Percentiles rank a stretch among this genome's conserved stretches.
These are phyloP conservation scores for Helotiales sp. DNA, from an alignment of 2,329 filamentous ascomycete species.

Conservation along the genomic window DNA sequence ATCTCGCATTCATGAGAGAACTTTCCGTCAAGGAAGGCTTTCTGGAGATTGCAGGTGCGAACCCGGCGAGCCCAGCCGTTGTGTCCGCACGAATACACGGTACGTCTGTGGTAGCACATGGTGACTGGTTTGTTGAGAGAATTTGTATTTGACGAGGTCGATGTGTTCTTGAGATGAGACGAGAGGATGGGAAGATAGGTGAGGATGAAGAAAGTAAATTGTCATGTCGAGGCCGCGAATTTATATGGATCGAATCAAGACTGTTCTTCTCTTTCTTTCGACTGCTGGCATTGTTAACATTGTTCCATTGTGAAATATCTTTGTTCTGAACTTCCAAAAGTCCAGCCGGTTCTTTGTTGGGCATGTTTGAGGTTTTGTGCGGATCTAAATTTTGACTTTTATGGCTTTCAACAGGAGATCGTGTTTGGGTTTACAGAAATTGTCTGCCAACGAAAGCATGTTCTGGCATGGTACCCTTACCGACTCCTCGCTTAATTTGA, in stretches of 20 bases:
- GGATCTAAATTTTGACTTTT: no score
- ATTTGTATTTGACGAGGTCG: no score
- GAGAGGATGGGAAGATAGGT: neutral
- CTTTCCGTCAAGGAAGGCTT: slow-evolving; percentile 12
- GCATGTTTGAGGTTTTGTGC: neutral
- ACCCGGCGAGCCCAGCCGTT: slow-evolving; percentile 21
- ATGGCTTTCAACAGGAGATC: no score
- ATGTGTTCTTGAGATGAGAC: no score
- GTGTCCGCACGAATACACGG: slow-evolving; percentile 25
- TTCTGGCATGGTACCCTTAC: neutral
- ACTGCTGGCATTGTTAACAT: slow-evolving; percentile 9
- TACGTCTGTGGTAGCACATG: slow-evolving; percentile 29
- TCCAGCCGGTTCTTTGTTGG: slow-evolving; percentile 1
- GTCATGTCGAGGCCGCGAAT: neutral
- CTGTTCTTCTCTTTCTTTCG: neutral
- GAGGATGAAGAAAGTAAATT: neutral
- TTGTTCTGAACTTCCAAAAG: neutral
- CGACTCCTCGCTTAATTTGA: neutral
- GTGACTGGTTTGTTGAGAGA: neutral
- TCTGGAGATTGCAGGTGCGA: slow-evolving; percentile 15
- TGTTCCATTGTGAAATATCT: slow-evolving; percentile 6
- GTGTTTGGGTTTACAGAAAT: neutral
- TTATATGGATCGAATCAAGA: neutral
- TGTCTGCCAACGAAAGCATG: slow-evolving; percentile 4
- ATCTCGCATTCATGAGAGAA: slow-evolving; percentile 12